These are phyloP conservation scores for Cymodocea nodosa DNA, from an alignment of 116 monocot genomes.

Conservation along the genomic window DNA sequence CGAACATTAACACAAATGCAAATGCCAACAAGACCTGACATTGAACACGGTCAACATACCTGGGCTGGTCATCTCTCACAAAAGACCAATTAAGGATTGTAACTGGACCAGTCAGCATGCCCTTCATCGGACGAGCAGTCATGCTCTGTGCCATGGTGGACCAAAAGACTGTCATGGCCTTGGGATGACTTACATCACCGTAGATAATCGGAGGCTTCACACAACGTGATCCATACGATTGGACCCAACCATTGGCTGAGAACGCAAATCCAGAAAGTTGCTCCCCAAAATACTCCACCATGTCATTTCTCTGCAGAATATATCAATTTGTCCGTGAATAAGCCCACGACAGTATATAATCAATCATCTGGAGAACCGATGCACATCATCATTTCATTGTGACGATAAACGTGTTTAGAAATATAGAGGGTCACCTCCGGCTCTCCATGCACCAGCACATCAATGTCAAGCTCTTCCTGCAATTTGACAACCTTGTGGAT, in stretches of 20 bases:
- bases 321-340: neutral
- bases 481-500: conserved; percentile 52
- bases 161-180: conserved; percentile 59
- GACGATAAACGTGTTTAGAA: neutral
- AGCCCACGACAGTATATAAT: neutral
- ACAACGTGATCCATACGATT: conserved; percentile 55
- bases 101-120: conserved; percentile 60
- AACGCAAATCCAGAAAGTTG: conserved; percentile 59
- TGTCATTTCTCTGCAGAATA: conserved; percentile 43
- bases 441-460: conserved; percentile 62
- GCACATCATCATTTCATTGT: neutral
- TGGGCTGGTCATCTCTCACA: conserved; percentile 53
- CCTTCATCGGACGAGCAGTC: conserved; percentile 56
- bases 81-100: conserved; percentile 69
- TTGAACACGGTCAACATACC: conserved; percentile 9
- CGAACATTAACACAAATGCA: neutral
- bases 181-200: conserved; percentile 62
- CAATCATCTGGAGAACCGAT: neutral
- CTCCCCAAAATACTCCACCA: conserved; percentile 68
- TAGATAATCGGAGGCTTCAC: conserved; percentile 65
- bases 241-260: conserved; percentile 60
- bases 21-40: too few relatives aligned
- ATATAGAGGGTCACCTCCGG: conserved; percentile 35
- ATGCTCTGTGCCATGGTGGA: conserved; percentile 54
- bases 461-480: conserved; percentile 67